A percentile compares a stretch with the other conserved stretches of the same genome.
Conservation (phyloP, 108 stramenopile genomes). For the Bacterosira constricta region DNA sequence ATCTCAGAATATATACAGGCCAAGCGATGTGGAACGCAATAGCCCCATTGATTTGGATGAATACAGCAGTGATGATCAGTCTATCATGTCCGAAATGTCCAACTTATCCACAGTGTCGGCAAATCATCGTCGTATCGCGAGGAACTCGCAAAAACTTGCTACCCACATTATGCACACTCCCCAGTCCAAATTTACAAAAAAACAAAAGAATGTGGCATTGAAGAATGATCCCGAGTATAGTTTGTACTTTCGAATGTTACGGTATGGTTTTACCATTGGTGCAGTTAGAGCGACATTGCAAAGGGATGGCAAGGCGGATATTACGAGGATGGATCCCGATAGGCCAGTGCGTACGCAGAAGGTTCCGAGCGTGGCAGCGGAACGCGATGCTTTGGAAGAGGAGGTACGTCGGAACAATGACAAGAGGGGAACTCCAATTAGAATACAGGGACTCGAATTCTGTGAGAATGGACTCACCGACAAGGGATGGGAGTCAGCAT, state of each 20-base stretch:
- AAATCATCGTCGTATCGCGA: not conserved
- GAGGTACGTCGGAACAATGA: too few species aligned
- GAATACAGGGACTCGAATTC: not conserved
- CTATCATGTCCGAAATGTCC: not conserved
- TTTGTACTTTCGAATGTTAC: constrained; percentile 38
- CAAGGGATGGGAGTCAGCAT: constrained; percentile 11
- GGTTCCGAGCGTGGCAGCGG: not conserved
- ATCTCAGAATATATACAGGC: too few species aligned
- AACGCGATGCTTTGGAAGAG: not conserved
- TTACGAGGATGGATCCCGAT: constrained; percentile 34
- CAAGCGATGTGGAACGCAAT: not conserved
- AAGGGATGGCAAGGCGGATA: constrained; percentile 30
- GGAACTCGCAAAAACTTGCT: constrained; percentile 8
- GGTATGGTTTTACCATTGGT: constrained; percentile 11
- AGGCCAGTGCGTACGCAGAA: constrained; percentile 1
- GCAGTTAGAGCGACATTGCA: constrained; percentile 37
- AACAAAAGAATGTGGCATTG: constrained; percentile 5
- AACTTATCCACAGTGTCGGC: constrained; percentile 6
- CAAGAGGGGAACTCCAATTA: too few species aligned
- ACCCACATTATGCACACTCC: constrained; percentile 3
- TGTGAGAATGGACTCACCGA: constrained; percentile 5
- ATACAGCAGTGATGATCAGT: not conserved
- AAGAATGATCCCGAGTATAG: constrained; percentile 41
- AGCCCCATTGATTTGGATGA: not conserved
- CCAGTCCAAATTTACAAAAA: not conserved